Base-by-base conservation (phyloP, 1,139 yeast species). In the Yamadazyma siamensis region DNA sequence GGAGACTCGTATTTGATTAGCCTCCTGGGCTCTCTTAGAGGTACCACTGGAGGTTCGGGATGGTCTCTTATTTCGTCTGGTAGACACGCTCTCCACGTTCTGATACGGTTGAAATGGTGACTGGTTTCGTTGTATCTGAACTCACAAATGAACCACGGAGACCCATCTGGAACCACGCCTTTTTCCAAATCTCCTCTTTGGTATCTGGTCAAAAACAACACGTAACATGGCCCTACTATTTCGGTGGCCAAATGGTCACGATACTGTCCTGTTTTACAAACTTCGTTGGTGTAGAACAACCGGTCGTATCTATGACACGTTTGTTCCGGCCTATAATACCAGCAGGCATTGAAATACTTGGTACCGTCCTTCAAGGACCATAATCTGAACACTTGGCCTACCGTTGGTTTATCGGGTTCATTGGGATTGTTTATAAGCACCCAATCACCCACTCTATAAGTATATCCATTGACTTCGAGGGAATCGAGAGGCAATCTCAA, bases 81-180 rank as follows among this genome's bases (percentile, higher is more conserved):
- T 43, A 91, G 72, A 64, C 98, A 91, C 4, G 96, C 97, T 56
- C 87, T 91, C 98, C 98, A 91, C 1, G 98, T 91, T 52, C 97
- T 77, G 49, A 91, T 91, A 53, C 94, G 82, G 61, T 91, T 91
- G 66, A 91, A 91, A 16, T 81, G 82, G 53, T 86, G 87, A 49
- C 85, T 94, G 35, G 76, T 73, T 53, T 89, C 97, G 52, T 91
- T 91, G 61, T 89, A 91, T 49, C 98, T 78, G 56, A 80, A 86
- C 59, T 91, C 98, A 63, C 98, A 91, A 44, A 94, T 83, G 57
- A 88, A 91, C 56, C 95, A 75, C 4, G 94, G 91, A 13, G 94
- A 85, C 29, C 79, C 83, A 27, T 62, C 66, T 6, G 86, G 84
- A 26, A 82, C 71, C 15, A 67, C 57, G 7, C 66, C 71, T 23